Evolutionary conservation across 2,329 filamentous ascomycete species (phyloP), one percentile per base, ranked within the genome.

Genomic region (Cytospora leucostoma): DNA sequence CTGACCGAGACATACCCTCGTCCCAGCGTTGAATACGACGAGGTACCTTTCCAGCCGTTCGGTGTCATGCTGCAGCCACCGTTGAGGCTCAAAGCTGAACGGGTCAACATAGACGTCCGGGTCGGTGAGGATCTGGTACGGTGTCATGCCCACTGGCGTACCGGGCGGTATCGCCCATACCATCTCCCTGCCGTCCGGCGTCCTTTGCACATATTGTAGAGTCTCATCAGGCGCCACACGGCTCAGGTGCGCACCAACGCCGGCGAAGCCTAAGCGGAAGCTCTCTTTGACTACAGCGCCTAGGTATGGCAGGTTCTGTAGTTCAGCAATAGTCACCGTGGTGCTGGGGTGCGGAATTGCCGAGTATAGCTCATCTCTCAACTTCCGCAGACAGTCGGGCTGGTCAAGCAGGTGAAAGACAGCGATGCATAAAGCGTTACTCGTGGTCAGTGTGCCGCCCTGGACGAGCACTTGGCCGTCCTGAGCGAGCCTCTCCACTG

Each of bases 181-280:
- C 3, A 4, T 37, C 21, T 68, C 19, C 2, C 62, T 34, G 49
- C 71, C 71, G 1, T 37, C 64, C 2, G 15, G 64, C 50, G n/a
- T 70, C 35, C 12, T 37, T 37, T 7, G 3, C 8, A 37, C 59
- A 1, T 79, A 77, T 44, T 71, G 63, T 21, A 76, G 67, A 3
- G 80, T 77, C 55, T 79, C 75, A 0, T 72, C 74, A 1, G 78
- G 77, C 53, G 79, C 76, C 27, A 53, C 80, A 5, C 78, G 70
- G 59, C 80, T 76, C 27, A 47, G 55, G 13, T 57, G 55, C 19
- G 37, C n/a, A 17, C 27, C 34, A n/a, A 77, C 79, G 2, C 81
- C 75, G 13, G 77, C 77, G 15, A 82, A 78, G 58, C 82, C 77
- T 0, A 82, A 64, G 1, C 81, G 75, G 68, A 81, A 71, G 1